Evolutionary conservation across 371 early-diverging fungal species (phyloP).

Genomic region (Globomyces sp.): DNA sequence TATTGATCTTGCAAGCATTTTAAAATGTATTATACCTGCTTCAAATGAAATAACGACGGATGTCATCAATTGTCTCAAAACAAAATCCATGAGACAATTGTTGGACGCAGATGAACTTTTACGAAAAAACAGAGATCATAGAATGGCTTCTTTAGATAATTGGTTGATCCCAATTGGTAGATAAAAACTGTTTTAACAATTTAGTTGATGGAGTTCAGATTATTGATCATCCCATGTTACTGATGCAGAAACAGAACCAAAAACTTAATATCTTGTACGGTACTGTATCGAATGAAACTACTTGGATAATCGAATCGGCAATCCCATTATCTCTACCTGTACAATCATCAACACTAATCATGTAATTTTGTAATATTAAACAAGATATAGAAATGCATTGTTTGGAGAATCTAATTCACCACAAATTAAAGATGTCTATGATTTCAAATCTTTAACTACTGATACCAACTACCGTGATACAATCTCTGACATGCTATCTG

Average conservation of each 20-base stretch:
- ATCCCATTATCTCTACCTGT: background rate
- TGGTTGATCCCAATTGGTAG: slow-evolving; percentile 18
- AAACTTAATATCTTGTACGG: slow-evolving; percentile 16
- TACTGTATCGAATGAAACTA: slow-evolving; percentile 18
- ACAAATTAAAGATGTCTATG: background rate
- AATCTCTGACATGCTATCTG: slow-evolving; percentile 15
- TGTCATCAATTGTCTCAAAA: slow-evolving; percentile 15
- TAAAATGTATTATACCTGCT: slow-evolving; percentile 10
- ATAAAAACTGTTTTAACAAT: background rate
- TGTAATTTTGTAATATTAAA: background rate
- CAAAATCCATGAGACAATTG: slow-evolving; percentile 18
- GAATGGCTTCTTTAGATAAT: background rate
- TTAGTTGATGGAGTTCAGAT: slow-evolving; percentile 21
- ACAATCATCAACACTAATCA: background rate
- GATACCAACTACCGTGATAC: slow-evolving; percentile 7
- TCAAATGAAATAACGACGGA: background rate
- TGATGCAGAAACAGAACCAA: background rate
- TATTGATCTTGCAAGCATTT: background rate
- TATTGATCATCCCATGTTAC: slow-evolving; percentile 3
- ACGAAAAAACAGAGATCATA: background rate
- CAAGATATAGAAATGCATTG: background rate
- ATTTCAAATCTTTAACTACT: background rate
- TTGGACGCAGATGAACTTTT: slow-evolving; percentile 18
- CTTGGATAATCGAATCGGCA: slow-evolving; percentile 1
- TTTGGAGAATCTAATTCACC: slow-evolving; percentile 11